A percentile compares a stretch with the other conserved stretches of the same genome.
phyloP scores from a whole-genome alignment of 805 yeast species.

The Kluyveromyces lactis region DNA sequence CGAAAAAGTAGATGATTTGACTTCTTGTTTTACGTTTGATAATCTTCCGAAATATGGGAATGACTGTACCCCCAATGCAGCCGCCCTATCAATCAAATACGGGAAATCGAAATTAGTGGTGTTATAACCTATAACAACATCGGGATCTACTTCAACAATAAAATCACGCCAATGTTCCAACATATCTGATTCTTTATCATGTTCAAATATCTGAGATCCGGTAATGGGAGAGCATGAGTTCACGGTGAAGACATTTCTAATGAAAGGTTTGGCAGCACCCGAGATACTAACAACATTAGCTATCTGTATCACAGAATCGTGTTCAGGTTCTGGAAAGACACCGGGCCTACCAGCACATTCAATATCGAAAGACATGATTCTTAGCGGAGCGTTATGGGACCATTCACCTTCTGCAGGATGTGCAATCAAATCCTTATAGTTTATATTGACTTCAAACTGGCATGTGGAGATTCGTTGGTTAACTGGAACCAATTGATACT shows the following conservation, averaged over 20 bases:
- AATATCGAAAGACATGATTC: constrained; percentile 90
- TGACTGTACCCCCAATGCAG: constrained; percentile 48
- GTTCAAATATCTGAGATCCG: constrained; percentile 81
- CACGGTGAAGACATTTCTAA: constrained; percentile 90
- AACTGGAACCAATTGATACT: constrained; percentile 43
- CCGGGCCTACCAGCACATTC: constrained; percentile 99
- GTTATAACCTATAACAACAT: constrained; percentile 93
- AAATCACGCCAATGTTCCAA: constrained; percentile 80
- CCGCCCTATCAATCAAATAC: constrained; percentile 80
- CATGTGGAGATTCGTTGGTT: constrained; percentile 54
- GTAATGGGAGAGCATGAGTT: constrained; percentile 87
- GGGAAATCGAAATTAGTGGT: constrained; percentile 94
- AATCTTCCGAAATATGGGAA: constrained; percentile 90
- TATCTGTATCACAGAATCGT: constrained; percentile 92
- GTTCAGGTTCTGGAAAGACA: constrained; percentile 88
- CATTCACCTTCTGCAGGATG: constrained; percentile 92
- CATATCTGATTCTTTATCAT: constrained; percentile 73
- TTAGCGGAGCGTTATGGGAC: constrained; percentile 86
- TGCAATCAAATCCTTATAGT: constrained; percentile 59
- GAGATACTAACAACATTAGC: constrained; percentile 86
- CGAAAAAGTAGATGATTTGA: constrained; percentile 73
- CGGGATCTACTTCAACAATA: constrained; percentile 80
- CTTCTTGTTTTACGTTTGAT: constrained; percentile 58
- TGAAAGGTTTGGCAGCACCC: constrained; percentile 75
- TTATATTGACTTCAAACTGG: constrained; percentile 73